Base-by-base conservation (phyloP, 208 protist genomes). In the Tritrichomonas foetus region DNA sequence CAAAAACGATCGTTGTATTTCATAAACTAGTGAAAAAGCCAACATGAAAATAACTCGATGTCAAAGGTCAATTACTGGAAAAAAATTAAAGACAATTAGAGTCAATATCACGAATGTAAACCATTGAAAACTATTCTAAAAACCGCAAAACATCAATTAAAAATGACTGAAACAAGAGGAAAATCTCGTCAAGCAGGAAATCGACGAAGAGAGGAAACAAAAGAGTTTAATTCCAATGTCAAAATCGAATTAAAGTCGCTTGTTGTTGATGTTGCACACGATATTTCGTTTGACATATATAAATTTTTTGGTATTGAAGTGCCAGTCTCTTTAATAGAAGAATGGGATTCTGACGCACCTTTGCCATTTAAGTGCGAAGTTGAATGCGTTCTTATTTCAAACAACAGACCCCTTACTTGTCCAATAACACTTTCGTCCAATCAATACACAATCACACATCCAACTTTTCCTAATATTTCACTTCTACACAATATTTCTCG, bases 301-400 rank as follows among this genome's bases (percentile, higher is more conserved):
- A 44, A 89, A 89, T 89, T 41, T 89, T 89, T 89, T 49, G 78
- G 78, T 1, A 39, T 89, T 57, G 8, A 50, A 33, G 27, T 89
- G 16, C 78, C 78, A 89, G 16, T 33, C 9, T 61, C 44, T 33
- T 57, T 89, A 39, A 89, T 89, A 25, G 78, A 89, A 57, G 78
- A 89, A 57, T 89, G 78, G 78, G 78, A 89, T 9, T 89, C 47
- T 33, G 78, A 89, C 39, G 25, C 78, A 33, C 47, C 78, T 57
- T n/a, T 89, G 33, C 78, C 78, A 22, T 89, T 89, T 9, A 89
- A 89, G 57, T 89, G 78, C n/a, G 47, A 89, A 57, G 47, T 89
- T 33, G 78, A 89, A 39, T 89, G 78, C 47, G 78, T 89, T 53
- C 25, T 89, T 44, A 53, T 53, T 89, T 89, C 78, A 57, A 57